phyloP scores from a whole-genome alignment of 164 flowering plant species.

The Vitis cinerea region DNA sequence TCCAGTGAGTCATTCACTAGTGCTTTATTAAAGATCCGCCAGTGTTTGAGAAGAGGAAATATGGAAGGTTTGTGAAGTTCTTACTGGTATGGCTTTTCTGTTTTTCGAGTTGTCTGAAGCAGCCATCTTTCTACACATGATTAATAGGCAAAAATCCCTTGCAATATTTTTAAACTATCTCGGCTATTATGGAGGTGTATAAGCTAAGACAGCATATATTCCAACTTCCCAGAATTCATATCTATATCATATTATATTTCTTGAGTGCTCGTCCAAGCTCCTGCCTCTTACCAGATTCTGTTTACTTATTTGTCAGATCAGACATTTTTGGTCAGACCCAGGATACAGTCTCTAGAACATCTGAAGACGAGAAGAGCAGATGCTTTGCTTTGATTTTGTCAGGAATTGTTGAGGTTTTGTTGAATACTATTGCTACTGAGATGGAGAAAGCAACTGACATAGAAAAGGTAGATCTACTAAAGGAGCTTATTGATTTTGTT shows the following conservation, averaged over 20 bases:
- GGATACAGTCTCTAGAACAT: constrained; percentile 36
- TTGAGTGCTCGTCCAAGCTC: not conserved
- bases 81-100: not conserved
- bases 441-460: constrained; percentile 52
- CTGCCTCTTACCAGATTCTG: constrained; percentile 11
- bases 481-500: constrained; percentile 57
- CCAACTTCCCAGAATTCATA: no score
- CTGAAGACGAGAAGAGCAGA: constrained; percentile 45
- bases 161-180: no score
- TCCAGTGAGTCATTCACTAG: constrained; percentile 54
- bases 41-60: constrained; percentile 41
- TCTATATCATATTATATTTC: not conserved
- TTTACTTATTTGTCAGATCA: constrained; percentile 35
- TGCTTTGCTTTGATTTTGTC: constrained; percentile 49
- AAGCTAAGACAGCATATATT: no score
- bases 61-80: constrained; percentile 51
- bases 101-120: not conserved
- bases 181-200: no score
- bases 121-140: not conserved
- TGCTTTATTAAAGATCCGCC: constrained; percentile 54
- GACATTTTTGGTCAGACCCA: constrained; percentile 42
- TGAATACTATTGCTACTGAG: constrained; percentile 56
- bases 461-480: constrained; percentile 51
- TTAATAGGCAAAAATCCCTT: no score
- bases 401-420: constrained; percentile 65